These are phyloP conservation scores for Podila verticillata DNA, from an alignment of 192 early-diverging fungal genomes.

Conservation along the genomic window DNA sequence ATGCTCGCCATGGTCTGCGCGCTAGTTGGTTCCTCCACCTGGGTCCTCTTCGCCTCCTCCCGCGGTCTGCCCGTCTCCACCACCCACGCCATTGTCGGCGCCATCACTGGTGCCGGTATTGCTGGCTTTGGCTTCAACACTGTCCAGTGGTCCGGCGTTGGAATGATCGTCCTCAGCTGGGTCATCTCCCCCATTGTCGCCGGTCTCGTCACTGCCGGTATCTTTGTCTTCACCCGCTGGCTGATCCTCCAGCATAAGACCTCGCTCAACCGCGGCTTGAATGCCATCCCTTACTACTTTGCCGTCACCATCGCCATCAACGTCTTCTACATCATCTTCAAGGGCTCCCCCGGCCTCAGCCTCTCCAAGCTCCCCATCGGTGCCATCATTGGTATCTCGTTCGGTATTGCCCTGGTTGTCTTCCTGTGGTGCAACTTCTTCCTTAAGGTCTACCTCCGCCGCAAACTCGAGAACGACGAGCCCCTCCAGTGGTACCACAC, in stretches of 20 bases:
- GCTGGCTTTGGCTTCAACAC: conserved; percentile 65
- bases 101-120: conserved; percentile 73
- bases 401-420: conserved; percentile 65
- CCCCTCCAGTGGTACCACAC: conserved; percentile 75
- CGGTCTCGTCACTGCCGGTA: conserved; percentile 64
- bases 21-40: conserved; percentile 70
- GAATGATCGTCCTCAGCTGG: conserved; percentile 72
- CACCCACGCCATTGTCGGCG: conserved; percentile 81
- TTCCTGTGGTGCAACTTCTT: conserved; percentile 67
- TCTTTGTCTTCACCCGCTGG: conserved; percentile 69
- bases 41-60: conserved; percentile 74
- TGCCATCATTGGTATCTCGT: conserved; percentile 65
- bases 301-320: conserved; percentile 70
- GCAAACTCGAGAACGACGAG: conserved; percentile 70
- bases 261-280: conserved; percentile 66
- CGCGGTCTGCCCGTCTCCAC: conserved; percentile 76
- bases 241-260: conserved; percentile 63
- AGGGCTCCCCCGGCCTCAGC: conserved; percentile 64
- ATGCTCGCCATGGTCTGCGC: conserved; percentile 82
- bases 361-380: conserved; percentile 50
- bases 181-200: conserved; percentile 70
- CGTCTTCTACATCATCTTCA: conserved; percentile 75
- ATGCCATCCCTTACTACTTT: conserved; percentile 76
- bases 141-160: conserved; percentile 63
- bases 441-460: conserved; percentile 70